Base-by-base conservation (phyloP, 1,139 yeast genomes). In the Candida anutae region DNA sequence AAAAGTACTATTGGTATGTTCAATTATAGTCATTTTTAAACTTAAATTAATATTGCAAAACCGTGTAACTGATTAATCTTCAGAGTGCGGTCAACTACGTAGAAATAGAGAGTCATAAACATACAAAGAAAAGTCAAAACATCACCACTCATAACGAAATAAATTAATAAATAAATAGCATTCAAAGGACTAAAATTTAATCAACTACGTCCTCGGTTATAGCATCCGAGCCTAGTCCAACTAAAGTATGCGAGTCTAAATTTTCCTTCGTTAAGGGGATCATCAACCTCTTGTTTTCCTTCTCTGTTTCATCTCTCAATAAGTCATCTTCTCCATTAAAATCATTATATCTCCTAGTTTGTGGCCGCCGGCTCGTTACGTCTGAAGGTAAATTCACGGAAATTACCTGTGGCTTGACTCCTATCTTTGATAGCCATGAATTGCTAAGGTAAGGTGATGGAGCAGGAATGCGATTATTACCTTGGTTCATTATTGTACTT, bases 361-460 rank as follows among this genome's bases (percentile, higher is more conserved):
- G n/a, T n/a, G n/a, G n/a, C n/a, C n/a, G n/a, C n/a, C n/a, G n/a
- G n/a, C n/a, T n/a, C 11, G 16, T 13, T 13, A 13, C 8, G 8
- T 13, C 16, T 13, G 24, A 13, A 6, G 13, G 23, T n/a, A 48
- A 25, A n/a, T 46, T 48, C 3, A 58, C 35, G 13, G 58, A 48
- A n/a, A 65, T 54, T 8, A 64, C 64, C 39, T 63, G 70, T 0
- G 72, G 71, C 28, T 52, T 50, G 17, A 65, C 62, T 2, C 71
- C 72, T 16, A 65, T 42, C 30, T 56, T 55, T 5, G 66, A 50
- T 16, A 65, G 46, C 21, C 64, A 42, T 2, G 69, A 53, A 28
- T 46, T 53, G 38, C 59, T 62, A 15, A 60, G 19, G 32, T 54
- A 55, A 19, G 61, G 39, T 26, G 57, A 59, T 11, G 62, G 48